These are phyloP conservation scores for Clitoria ternatea DNA, from an alignment of 306 rosid genomes.

Conservation along the genomic window DNA sequence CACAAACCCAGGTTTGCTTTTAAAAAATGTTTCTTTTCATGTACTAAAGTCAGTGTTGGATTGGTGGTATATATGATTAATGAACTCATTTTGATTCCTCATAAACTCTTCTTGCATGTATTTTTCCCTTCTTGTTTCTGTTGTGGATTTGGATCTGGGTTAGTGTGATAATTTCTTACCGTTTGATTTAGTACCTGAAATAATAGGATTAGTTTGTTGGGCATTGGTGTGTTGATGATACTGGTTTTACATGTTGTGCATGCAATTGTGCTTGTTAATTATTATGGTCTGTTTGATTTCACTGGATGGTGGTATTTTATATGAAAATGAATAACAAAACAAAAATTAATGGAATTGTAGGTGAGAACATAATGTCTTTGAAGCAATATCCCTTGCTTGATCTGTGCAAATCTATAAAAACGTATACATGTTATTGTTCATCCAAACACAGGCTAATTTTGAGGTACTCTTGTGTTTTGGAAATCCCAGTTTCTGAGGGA, in stretches of 20 bases:
- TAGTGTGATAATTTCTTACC: background rate
- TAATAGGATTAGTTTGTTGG: background rate
- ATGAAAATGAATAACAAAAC: background rate
- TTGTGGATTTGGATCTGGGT: slow-evolving; percentile 11
- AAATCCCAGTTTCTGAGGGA: background rate
- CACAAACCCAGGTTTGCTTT: slow-evolving; percentile 36
- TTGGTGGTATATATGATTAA: background rate
- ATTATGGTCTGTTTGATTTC: background rate
- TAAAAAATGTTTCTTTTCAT: background rate
- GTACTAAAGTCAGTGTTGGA: background rate
- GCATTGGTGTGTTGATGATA: background rate
- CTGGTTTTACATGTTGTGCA: background rate
- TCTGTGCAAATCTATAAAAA: background rate
- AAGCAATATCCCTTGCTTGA: background rate
- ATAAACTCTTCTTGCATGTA: background rate
- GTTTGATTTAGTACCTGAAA: background rate
- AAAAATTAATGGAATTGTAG: background rate
- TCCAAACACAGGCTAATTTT: no score
- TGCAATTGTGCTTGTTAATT: background rate
- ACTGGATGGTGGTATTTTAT: background rate
- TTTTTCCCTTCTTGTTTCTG: background rate
- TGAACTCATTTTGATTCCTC: background rate
- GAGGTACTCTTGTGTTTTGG: background rate
- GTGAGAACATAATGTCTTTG: background rate
- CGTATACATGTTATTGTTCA: background rate